phyloP scores from a whole-genome alignment of 257 asterid genomes.

The Solanum clarkiae region DNA sequence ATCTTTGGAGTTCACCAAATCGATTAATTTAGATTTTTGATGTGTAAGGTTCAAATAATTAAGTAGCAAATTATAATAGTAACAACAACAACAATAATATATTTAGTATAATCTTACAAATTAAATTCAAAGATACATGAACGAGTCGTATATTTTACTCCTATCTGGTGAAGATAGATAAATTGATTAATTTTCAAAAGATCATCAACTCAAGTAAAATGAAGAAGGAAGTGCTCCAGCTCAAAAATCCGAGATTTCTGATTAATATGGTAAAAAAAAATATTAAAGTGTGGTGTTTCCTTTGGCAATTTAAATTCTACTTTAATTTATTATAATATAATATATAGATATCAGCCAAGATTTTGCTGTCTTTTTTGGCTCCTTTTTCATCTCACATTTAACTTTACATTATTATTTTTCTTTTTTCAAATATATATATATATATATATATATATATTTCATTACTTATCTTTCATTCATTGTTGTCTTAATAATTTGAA shows the following conservation, averaged over 20 bases:
- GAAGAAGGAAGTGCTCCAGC: background rate
- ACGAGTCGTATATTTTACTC: background rate
- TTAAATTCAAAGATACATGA: too few relatives aligned
- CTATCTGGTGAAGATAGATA: background rate
- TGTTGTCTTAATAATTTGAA: background rate
- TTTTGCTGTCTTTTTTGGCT: background rate
- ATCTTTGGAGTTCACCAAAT: background rate
- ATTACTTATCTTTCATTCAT: background rate
- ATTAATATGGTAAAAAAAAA: background rate
- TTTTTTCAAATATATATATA: background rate
- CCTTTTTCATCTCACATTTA: background rate
- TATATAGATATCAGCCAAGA: background rate
- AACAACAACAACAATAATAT: background rate
- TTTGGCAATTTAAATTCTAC: background rate
- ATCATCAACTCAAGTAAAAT: background rate
- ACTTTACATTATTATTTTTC: background rate
- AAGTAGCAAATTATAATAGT: too few relatives aligned
- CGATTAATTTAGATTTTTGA: background rate
- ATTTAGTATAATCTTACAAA: background rate
- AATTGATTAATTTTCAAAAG: background rate
- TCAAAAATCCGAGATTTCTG: background rate
- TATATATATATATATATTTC: background rate
- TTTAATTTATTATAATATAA: background rate
- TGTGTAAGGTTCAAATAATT: background rate
- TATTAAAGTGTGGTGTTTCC: background rate